Percentiles rank a stretch among this genome's conserved stretches.
Evolutionary conservation across 192 early-diverging fungal species (phyloP).

Genomic region (Podochytrium sp.): DNA sequence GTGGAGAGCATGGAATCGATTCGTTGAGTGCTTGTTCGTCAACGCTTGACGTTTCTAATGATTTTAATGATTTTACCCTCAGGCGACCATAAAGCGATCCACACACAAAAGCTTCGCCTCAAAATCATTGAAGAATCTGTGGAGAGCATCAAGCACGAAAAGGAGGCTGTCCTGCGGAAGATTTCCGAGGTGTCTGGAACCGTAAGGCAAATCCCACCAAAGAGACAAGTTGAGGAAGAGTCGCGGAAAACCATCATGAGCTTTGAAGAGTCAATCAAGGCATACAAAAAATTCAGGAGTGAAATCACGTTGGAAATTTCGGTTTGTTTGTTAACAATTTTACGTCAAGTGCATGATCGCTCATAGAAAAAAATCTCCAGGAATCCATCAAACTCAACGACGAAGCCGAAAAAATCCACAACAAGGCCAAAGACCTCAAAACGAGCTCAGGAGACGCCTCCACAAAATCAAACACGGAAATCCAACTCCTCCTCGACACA

Average conservation of each 20-base stretch:
- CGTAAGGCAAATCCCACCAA: background rate
- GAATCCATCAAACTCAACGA: background rate
- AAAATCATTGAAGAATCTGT: conserved; percentile 12
- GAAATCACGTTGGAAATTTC: background rate
- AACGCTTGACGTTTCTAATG: background rate
- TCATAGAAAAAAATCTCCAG: background rate
- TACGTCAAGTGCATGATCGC: too few species aligned
- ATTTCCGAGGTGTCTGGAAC: background rate
- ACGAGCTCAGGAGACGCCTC: background rate
- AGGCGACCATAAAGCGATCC: background rate
- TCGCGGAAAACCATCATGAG: background rate
- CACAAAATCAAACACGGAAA: background rate
- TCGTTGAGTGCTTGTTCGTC: background rate
- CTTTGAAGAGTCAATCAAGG: conserved; percentile 2
- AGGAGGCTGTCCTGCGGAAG: background rate
- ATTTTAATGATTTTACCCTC: background rate
- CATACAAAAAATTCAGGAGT: conserved; percentile 3
- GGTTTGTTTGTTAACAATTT: background rate
- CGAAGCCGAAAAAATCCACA: background rate
- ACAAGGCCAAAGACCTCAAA: background rate
- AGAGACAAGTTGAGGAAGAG: background rate
- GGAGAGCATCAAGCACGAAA: background rate
- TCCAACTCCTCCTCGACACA: background rate
- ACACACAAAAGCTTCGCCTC: background rate
- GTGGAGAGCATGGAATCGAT: conserved; percentile 7